A percentile compares a stretch with the other conserved stretches of the same genome.
These are phyloP conservation scores for Pestalotiopsis sp. DNA, from an alignment of 2,329 filamentous ascomycete species.

Conservation along the genomic window DNA sequence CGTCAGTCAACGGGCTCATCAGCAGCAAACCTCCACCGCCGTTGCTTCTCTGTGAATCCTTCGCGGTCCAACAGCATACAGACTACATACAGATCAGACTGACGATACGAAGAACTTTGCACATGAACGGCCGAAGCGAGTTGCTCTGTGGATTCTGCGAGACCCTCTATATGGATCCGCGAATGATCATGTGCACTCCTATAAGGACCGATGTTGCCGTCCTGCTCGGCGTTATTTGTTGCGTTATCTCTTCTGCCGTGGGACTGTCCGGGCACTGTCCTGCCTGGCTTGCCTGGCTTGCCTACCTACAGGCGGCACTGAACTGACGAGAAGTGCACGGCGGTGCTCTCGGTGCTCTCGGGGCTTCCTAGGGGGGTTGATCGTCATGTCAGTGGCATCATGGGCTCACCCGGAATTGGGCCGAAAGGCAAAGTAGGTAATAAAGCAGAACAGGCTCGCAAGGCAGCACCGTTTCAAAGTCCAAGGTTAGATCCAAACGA, in stretches of 20 bases:
- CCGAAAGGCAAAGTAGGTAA: background rate
- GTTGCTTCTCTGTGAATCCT: background rate
- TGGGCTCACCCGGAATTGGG: background rate
- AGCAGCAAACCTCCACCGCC: background rate
- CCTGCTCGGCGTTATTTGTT: constrained; percentile 8
- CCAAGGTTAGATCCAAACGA: background rate
- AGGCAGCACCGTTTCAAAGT: background rate
- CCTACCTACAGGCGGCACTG: no score
- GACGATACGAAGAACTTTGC: background rate
- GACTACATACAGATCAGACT: background rate
- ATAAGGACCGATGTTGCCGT: constrained; percentile 11
- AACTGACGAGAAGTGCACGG: background rate
- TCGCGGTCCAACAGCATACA: background rate
- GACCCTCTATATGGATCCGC: background rate
- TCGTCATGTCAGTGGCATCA: background rate
- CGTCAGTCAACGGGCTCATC: background rate
- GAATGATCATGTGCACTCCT: constrained; percentile 9
- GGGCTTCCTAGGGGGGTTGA: background rate
- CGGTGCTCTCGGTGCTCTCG: background rate
- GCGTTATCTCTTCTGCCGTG: background rate
- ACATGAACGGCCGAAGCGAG: background rate
- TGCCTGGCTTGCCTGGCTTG: background rate
- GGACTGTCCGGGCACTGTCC: background rate
- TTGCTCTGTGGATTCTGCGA: constrained; percentile 1
- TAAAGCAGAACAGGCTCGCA: background rate